These are phyloP conservation scores for Aethionema arabicum DNA, from an alignment of 345 rosid genomes.

Conservation along the genomic window DNA sequence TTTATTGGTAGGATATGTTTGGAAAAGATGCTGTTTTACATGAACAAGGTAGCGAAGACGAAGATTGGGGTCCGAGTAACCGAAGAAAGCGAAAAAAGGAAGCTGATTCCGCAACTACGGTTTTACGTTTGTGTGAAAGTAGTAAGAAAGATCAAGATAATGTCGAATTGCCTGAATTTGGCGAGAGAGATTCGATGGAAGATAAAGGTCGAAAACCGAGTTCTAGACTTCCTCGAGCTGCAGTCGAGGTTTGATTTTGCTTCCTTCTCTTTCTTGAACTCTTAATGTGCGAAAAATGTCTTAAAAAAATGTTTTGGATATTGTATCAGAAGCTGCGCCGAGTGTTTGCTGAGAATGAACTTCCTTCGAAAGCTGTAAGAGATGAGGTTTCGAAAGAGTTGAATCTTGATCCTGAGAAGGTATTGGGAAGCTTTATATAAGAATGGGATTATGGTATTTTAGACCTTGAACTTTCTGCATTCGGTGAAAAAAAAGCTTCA, in stretches of 20 bases:
- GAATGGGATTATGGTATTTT: too few species aligned
- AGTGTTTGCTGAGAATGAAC: slow-evolving; percentile 90
- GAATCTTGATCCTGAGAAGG: slow-evolving; percentile 86
- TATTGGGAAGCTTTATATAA: slow-evolving; percentile 19
- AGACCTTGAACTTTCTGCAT: too few species aligned
- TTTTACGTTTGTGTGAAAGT: slow-evolving; percentile 63
- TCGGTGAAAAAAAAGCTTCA: too few species aligned
- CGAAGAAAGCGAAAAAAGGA: slow-evolving; percentile 74
- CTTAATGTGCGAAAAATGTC: slow-evolving; percentile 16
- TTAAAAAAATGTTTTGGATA: slow-evolving; percentile 27
- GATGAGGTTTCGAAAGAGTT: slow-evolving; percentile 79
- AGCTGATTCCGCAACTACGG: slow-evolving; percentile 71
- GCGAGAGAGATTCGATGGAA: slow-evolving; percentile 41
- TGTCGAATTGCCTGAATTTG: slow-evolving; percentile 38
- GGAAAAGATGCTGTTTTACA: slow-evolving; percentile 76
- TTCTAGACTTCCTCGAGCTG: slow-evolving; percentile 66
- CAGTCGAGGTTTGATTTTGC: slow-evolving; percentile 68
- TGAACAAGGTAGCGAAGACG: slow-evolving; percentile 91
- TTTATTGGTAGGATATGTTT: slow-evolving; percentile 88
- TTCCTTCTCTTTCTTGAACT: slow-evolving; percentile 6
- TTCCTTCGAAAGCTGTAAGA: slow-evolving; percentile 75
- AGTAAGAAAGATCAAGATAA: slow-evolving; percentile 43
- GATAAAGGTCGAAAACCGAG: slow-evolving; percentile 51
- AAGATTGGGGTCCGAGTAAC: slow-evolving; percentile 96
- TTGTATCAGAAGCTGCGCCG: slow-evolving; percentile 79